Evolutionary conservation across 768 basidiomycete species (phyloP).

Genomic region (Xerocomellus dryophilus): DNA sequence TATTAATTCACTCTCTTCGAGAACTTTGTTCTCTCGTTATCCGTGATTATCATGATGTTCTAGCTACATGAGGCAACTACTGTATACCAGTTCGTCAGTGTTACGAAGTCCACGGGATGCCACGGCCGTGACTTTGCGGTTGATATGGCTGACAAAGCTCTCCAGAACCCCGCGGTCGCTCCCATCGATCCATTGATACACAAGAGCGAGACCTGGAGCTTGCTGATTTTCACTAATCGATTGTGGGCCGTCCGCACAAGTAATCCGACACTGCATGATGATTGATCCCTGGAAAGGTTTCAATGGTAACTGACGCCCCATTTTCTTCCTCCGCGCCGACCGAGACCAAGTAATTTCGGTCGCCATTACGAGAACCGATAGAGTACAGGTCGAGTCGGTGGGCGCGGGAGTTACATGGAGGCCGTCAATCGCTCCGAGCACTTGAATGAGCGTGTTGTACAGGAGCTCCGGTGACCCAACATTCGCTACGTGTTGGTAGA

Average conservation of each 20-base stretch:
- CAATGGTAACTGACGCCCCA: not conserved
- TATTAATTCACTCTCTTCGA: too few species aligned
- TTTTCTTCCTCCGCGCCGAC: conserved; percentile 54
- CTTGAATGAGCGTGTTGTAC: conserved; percentile 20
- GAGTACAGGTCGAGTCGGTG: not conserved
- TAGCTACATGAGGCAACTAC: too few species aligned
- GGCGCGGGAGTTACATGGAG: conserved; percentile 12
- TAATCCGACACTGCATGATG: conserved; percentile 27
- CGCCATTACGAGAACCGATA: conserved; percentile 28
- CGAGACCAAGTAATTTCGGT: conserved; percentile 65
- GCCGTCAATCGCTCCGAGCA: conserved; percentile 37
- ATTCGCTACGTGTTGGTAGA: conserved; percentile 39
- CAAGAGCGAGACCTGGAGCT: conserved; percentile 13
- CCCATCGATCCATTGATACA: conserved; percentile 65
- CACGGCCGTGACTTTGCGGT: conserved; percentile 41
- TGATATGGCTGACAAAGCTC: conserved; percentile 65
- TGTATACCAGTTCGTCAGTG: too few species aligned
- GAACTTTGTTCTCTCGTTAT: too few species aligned
- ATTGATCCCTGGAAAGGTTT: not conserved
- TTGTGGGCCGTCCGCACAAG: conserved; percentile 17
- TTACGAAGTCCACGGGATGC: too few species aligned
- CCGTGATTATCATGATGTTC: too few species aligned
- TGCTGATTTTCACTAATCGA: conserved; percentile 10
- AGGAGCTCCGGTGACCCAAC: conserved; percentile 10
- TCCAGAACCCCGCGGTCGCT: conserved; percentile 56